Percentiles rank a stretch among this genome's conserved stretches.
These are phyloP conservation scores for Prunus fruticosa DNA, from an alignment of 306 rosid species.

Conservation along the genomic window DNA sequence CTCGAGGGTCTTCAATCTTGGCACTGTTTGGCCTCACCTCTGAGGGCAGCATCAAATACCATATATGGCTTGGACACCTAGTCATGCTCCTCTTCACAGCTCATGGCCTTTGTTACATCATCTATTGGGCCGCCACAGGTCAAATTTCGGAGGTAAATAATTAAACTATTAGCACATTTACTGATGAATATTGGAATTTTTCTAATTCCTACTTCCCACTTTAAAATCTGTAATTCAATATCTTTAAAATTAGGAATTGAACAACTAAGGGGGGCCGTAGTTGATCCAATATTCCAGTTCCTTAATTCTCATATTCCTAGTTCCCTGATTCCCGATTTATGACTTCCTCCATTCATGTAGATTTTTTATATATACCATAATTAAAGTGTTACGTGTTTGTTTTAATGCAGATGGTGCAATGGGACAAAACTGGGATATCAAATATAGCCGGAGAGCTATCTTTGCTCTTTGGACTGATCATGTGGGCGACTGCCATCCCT, in stretches of 20 bases:
- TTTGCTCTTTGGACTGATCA: conserved; percentile 44
- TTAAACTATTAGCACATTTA: background rate
- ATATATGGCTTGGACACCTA: conserved; percentile 75
- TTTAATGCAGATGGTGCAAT: conserved; percentile 50
- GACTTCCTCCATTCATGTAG: too few species aligned
- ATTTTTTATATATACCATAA: background rate
- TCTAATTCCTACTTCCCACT: too few species aligned
- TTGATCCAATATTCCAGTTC: too few species aligned
- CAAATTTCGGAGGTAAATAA: conserved; percentile 40
- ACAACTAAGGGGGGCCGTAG: too few species aligned
- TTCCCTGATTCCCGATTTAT: too few species aligned
- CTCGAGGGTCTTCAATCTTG: conserved; percentile 73
- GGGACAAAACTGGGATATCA: conserved; percentile 50
- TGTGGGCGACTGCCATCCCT: conserved; percentile 67
- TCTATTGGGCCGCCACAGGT: conserved; percentile 41
- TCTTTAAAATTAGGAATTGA: too few species aligned
- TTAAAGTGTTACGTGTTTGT: background rate
- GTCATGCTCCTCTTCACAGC: conserved; percentile 62
- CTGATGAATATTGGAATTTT: too few species aligned
- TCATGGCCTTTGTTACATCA: conserved; percentile 52
- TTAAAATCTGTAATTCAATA: too few species aligned
- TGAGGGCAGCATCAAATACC: conserved; percentile 71
- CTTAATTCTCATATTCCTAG: too few species aligned
- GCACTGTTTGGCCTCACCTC: conserved; percentile 64
- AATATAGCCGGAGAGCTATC: conserved; percentile 70